These are phyloP conservation scores for Mortierella alpina DNA, from an alignment of 192 early-diverging fungal species.

Conservation along the genomic window DNA sequence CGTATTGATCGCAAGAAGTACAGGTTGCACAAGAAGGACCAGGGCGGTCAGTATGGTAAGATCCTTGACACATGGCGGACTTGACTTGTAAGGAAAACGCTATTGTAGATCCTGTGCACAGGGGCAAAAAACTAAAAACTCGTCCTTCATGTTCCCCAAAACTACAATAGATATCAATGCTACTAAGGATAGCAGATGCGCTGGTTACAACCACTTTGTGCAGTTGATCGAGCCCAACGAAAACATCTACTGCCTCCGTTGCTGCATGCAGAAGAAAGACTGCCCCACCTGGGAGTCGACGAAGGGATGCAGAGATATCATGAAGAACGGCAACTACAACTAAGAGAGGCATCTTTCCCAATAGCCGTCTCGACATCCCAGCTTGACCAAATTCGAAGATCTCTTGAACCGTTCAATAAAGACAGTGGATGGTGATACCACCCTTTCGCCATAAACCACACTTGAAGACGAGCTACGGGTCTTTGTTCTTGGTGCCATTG, in stretches of 20 bases:
- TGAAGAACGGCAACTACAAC: slow-evolving; percentile 30
- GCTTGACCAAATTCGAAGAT: too few species aligned
- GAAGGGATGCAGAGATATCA: slow-evolving; percentile 39
- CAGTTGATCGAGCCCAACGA: slow-evolving; percentile 64
- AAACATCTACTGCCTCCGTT: slow-evolving; percentile 62
- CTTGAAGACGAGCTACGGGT: too few species aligned
- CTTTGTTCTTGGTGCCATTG: too few species aligned
- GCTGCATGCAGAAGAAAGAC: slow-evolving; percentile 48
- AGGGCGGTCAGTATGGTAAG: slow-evolving; percentile 58
- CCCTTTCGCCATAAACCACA: too few species aligned
- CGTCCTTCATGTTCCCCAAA: slow-evolving; percentile 37
- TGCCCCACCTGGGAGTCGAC: slow-evolving; percentile 50
- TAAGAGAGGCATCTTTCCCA: neutral
- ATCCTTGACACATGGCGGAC: neutral
- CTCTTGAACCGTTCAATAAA: too few species aligned
- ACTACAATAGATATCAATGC: slow-evolving; percentile 54
- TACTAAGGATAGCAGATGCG: slow-evolving; percentile 56
- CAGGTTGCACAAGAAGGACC: slow-evolving; percentile 53
- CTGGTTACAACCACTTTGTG: slow-evolving; percentile 62
- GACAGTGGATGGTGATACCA: too few species aligned
- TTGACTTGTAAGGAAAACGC: too few species aligned
- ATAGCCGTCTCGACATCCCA: too few species aligned
- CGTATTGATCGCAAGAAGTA: slow-evolving; percentile 55
- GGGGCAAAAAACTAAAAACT: too few species aligned
- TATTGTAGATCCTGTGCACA: too few species aligned